Percentiles rank a stretch among this genome's conserved stretches.
These are phyloP conservation scores for Vigna unguiculata DNA, from an alignment of 306 rosid genomes.

Conservation along the genomic window DNA sequence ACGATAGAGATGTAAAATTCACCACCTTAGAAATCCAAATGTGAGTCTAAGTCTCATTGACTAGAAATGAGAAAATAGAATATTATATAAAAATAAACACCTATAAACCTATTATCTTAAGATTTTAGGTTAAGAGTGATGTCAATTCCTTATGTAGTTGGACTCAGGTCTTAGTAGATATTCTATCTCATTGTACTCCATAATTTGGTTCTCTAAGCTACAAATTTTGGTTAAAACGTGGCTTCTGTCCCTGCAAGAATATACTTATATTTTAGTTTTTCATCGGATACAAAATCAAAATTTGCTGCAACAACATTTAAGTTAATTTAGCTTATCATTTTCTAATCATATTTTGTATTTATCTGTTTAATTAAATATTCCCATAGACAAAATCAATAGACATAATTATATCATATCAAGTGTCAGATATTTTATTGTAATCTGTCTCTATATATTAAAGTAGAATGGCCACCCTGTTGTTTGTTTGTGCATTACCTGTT, in stretches of 20 bases:
- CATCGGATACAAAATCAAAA: background rate
- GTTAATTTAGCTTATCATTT: background rate
- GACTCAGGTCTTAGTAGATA: too few relatives aligned
- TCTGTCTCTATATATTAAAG: background rate
- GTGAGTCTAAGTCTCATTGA: too few relatives aligned
- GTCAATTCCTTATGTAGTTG: too few relatives aligned
- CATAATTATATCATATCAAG: background rate
- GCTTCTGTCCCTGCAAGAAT: too few relatives aligned
- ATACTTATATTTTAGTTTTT: background rate
- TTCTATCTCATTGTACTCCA: background rate
- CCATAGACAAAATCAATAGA: background rate
- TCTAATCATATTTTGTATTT: background rate
- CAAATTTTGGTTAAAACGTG: background rate
- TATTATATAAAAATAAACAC: too few relatives aligned
- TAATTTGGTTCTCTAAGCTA: background rate
- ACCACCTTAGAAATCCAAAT: too few relatives aligned
- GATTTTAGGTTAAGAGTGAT: too few relatives aligned
- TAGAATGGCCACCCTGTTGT: background rate
- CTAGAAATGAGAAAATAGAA: too few relatives aligned
- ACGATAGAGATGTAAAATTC: slow-evolving; percentile 1
- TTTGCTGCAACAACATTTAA: background rate
- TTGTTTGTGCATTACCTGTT: slow-evolving; percentile 5
- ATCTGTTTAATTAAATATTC: slow-evolving; percentile 4
- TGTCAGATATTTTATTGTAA: background rate
- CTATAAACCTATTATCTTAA: too few relatives aligned